A percentile compares a stretch with the other conserved stretches of the same genome.
phyloP scores from a whole-genome alignment of 2,329 filamentous ascomycete genomes.

The Penicillium sp. region DNA sequence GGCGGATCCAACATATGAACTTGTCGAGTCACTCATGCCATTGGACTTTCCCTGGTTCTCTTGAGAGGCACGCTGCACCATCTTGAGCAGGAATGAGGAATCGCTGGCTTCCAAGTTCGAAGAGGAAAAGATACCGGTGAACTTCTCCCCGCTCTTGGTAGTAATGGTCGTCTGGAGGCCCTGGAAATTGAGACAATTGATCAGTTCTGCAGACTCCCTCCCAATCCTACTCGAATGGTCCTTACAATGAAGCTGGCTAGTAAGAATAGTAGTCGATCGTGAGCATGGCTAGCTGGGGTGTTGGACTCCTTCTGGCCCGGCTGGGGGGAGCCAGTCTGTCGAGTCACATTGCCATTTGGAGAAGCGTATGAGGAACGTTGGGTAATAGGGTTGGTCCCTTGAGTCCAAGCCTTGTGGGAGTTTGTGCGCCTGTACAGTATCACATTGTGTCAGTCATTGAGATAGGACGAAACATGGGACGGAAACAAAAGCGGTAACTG shows the following conservation, averaged over 20 bases:
- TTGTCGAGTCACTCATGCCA: constrained; percentile 43
- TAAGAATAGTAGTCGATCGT: constrained; percentile 62
- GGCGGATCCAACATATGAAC: constrained; percentile 45
- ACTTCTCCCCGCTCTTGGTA: constrained; percentile 62
- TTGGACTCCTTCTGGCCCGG: constrained; percentile 51
- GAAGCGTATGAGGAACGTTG: constrained; percentile 54
- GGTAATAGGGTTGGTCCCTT: constrained; percentile 63
- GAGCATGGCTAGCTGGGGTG: constrained; percentile 59
- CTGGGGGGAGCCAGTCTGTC: constrained; percentile 44
- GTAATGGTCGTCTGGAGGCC: constrained; percentile 59
- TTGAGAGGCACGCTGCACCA: constrained; percentile 59
- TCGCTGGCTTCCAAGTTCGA: constrained; percentile 55
- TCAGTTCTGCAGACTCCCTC: constrained; percentile 20
- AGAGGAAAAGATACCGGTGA: constrained; percentile 62
- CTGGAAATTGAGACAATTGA: constrained; percentile 38
- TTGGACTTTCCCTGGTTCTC: constrained; percentile 41
- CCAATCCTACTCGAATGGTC: constrained; percentile 28
- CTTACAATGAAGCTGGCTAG: constrained; percentile 61
- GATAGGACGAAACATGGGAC: constrained; percentile 10
- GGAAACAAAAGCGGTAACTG: not conserved
- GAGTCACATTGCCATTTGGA: constrained; percentile 57
- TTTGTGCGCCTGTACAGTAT: constrained; percentile 50
- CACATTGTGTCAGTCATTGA: constrained; percentile 26
- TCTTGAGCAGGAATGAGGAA: constrained; percentile 63
- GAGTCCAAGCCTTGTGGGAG: constrained; percentile 62